phyloP scores from a whole-genome alignment of 2,329 filamentous ascomycete genomes.

The Fusarium citri region DNA sequence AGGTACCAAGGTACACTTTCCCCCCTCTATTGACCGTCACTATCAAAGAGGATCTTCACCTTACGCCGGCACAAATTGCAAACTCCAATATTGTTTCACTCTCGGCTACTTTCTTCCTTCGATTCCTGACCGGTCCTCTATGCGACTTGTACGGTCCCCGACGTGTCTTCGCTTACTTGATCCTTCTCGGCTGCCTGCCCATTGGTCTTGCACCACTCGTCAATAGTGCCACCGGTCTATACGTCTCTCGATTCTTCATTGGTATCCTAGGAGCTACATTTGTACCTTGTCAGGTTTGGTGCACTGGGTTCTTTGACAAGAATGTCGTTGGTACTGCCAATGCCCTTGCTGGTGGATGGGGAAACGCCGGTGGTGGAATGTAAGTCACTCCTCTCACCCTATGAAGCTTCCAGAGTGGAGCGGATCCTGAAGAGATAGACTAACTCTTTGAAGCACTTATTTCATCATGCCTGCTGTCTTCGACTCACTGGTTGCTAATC shows the following conservation, averaged over 20 bases:
- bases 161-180: conserved; percentile 78
- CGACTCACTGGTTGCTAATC: conserved; percentile 74
- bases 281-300: conserved; percentile 92
- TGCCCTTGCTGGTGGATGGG: conserved; percentile 84
- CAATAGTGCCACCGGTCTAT: conserved; percentile 71
- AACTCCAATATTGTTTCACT: conserved; percentile 94
- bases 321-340: conserved; percentile 92
- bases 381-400: conserved; percentile 16
- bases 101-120: conserved; percentile 75
- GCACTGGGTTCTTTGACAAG: conserved; percentile 92
- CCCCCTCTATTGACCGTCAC: conserved; percentile 82
- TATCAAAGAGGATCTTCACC: conserved; percentile 81
- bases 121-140: conserved; percentile 81
- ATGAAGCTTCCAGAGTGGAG: not conserved
- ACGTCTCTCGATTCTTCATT: conserved; percentile 81
- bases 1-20: conserved; percentile 74
- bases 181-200: conserved; percentile 83
- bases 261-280: conserved; percentile 83
- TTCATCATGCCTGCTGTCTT: conserved; percentile 94
- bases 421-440: not conserved
- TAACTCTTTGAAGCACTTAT: conserved; percentile 68
- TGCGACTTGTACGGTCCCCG: conserved; percentile 88
- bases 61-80: conserved; percentile 77
- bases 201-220: conserved; percentile 85
- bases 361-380: conserved; percentile 88